A percentile compares a stretch with the other conserved stretches of the same genome.
These are phyloP conservation scores for Nicotiana sylvestris DNA, from an alignment of 257 asterid genomes.

Conservation along the genomic window DNA sequence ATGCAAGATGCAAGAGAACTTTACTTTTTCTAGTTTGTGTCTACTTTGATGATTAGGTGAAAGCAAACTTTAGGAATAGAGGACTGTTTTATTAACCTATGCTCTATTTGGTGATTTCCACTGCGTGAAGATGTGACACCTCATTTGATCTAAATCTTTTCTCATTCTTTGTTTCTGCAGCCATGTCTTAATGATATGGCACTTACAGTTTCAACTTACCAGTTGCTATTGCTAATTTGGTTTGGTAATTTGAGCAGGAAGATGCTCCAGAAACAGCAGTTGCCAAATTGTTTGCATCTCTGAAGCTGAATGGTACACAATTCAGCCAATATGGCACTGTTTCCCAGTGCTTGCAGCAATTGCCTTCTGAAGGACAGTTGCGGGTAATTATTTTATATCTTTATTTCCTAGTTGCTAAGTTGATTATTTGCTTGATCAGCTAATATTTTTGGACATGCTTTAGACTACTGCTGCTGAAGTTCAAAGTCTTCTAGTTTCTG, in stretches of 20 bases:
- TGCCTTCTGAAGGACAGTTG: slow-evolving; percentile 86
- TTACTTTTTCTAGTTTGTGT: background rate
- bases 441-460: slow-evolving; percentile 6
- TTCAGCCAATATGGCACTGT: slow-evolving; percentile 51
- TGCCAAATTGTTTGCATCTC: slow-evolving; percentile 76
- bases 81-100: background rate
- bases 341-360: slow-evolving; percentile 69
- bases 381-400: slow-evolving; percentile 42
- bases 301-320: slow-evolving; percentile 48
- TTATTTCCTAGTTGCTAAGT: background rate
- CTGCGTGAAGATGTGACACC: background rate
- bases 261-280: slow-evolving; percentile 87
- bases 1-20: background rate
- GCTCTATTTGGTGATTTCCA: background rate
- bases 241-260: slow-evolving; percentile 43
- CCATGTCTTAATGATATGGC: background rate
- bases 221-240: slow-evolving; percentile 12
- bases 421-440: background rate
- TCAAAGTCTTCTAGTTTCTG: slow-evolving; percentile 85
- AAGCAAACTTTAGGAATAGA: background rate
- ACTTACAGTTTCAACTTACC: background rate
- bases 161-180: background rate
- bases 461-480: slow-evolving; percentile 84
- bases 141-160: background rate
- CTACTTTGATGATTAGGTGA: background rate